phyloP scores from a whole-genome alignment of 2,329 filamentous ascomycete genomes.

The Penicillium oxalicum region DNA sequence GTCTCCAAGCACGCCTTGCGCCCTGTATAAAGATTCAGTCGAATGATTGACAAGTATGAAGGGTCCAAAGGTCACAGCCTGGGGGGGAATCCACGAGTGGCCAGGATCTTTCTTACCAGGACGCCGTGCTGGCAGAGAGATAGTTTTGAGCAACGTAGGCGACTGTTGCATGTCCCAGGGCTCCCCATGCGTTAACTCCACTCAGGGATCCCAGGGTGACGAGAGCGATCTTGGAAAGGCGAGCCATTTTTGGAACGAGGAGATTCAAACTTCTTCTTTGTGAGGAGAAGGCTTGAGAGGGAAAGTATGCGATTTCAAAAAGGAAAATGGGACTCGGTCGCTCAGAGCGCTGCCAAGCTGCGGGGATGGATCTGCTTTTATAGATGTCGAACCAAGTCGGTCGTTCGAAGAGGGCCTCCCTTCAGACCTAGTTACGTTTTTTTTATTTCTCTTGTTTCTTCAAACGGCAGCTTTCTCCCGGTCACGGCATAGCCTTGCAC shows the following conservation, averaged over 20 bases:
- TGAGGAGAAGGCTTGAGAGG: no score
- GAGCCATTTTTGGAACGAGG: slow-evolving; percentile 7
- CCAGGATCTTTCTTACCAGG: slow-evolving; percentile 28
- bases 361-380: not conserved
- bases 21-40: slow-evolving; percentile 14
- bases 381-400: not conserved
- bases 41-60: not conserved
- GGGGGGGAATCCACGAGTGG: no score
- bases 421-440: no score
- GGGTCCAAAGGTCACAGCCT: not conserved
- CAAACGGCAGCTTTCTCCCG: no score
- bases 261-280: not conserved
- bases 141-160: slow-evolving; percentile 50
- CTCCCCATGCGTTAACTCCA: slow-evolving; percentile 44
- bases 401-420: no score
- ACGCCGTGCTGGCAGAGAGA: slow-evolving; percentile 38
- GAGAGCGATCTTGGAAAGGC: slow-evolving; percentile 8
- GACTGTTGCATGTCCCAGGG: slow-evolving; percentile 50
- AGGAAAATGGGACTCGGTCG: not conserved
- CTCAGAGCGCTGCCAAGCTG: not conserved
- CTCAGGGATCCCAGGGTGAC: slow-evolving; percentile 7
- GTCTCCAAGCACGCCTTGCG: slow-evolving; percentile 39
- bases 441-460: no score
- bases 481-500: no score
- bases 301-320: not conserved